Evolutionary conservation across 208 protist genomes (phyloP), one percentile per base, ranked within the genome.

Genomic region (Wallacemonas sp.): DNA sequence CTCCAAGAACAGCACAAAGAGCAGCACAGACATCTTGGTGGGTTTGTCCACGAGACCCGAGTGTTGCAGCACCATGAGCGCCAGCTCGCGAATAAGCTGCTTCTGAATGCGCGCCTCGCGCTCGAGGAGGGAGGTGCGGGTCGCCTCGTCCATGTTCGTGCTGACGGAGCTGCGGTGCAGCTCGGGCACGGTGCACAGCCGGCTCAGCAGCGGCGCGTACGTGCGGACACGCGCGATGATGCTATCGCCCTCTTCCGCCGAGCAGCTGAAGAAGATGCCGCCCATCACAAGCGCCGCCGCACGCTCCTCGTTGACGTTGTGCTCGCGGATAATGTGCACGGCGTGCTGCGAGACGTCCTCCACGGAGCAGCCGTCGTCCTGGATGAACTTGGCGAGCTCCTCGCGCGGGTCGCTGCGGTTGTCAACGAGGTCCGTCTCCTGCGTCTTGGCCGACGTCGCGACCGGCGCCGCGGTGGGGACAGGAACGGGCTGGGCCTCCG

Each of bases 1-100:
- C 49, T 96, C 90, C 16, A 85, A 72, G 41, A 89, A 94, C 12
- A 93, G 78, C 55, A 96, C 69, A 68, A 93, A 93, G 9, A 96
- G 49, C 12, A 87, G 54, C 38, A 94, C 66, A 0, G 74, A 71
- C 44, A 81, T 70, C 72, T 87, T 72, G 3, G 90, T 87, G 0
- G 83, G 34, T n/a, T 78, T 80, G 29, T 78, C 65, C 48, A 76
- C 65, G 21, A 52, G 34, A 8, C 71, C 60, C 46, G 76, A 85
- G 61, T 83, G 67, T 58, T 74, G 26, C 12, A 39, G 2, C 52
- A 58, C 52, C 52, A 58, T 43, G 14, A 0, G 70, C 11, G 75
- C 73, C 49, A 74, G 87, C 55, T 90, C 81, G 19, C 80, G 68
- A 30, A 95, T 66, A 23, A 91, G 76, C 26, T 68, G 72, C 33